A percentile compares a stretch with the other conserved stretches of the same genome.
phyloP scores from a whole-genome alignment of 108 stramenopile species.

The Aurantiochytrium sp. region DNA sequence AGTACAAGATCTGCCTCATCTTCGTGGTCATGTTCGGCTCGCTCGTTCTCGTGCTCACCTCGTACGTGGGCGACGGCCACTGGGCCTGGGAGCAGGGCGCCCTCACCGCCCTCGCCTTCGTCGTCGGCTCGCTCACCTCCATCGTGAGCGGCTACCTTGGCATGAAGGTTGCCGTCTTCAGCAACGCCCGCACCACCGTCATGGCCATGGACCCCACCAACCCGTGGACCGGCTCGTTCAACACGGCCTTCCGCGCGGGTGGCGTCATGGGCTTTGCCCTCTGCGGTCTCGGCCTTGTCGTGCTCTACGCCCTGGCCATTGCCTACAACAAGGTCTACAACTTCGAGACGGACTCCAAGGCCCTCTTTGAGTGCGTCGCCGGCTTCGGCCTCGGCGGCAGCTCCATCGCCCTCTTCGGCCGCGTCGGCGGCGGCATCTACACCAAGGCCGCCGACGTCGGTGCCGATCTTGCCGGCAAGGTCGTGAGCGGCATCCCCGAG shows the following conservation, averaged over 20 bases:
- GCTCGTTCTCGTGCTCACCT: conserved; percentile 61
- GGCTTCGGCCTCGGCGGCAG: conserved; percentile 95
- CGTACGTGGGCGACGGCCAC: neutral
- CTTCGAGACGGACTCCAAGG: conserved; percentile 60
- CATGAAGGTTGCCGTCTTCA: conserved; percentile 95
- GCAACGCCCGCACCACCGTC: conserved; percentile 92
- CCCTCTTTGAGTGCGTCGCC: conserved; percentile 79
- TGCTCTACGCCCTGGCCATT: conserved; percentile 31
- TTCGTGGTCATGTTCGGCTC: conserved; percentile 84
- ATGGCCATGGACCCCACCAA: conserved; percentile 74
- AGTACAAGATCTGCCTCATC: conserved; percentile 82
- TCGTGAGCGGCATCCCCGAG: conserved; percentile 95
- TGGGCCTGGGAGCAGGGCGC: conserved; percentile 27
- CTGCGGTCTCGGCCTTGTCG: conserved; percentile 70
- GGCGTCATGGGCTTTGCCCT: conserved; percentile 71
- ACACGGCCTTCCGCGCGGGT: conserved; percentile 85
- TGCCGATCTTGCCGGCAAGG: conserved; percentile 98
- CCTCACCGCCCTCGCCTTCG: conserved; percentile 83
- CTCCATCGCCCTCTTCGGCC: conserved; percentile 98
- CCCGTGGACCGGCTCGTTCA: conserved; percentile 23
- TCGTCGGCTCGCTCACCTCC: conserved; percentile 81
- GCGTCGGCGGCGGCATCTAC: conserved; percentile 98
- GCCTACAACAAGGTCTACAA: conserved; percentile 29
- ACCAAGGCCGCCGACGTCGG: conserved; percentile 99
- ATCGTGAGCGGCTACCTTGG: conserved; percentile 80